Conservation (phyloP, 495 filamentous ascomycete species). For the Patellaria atrata region DNA sequence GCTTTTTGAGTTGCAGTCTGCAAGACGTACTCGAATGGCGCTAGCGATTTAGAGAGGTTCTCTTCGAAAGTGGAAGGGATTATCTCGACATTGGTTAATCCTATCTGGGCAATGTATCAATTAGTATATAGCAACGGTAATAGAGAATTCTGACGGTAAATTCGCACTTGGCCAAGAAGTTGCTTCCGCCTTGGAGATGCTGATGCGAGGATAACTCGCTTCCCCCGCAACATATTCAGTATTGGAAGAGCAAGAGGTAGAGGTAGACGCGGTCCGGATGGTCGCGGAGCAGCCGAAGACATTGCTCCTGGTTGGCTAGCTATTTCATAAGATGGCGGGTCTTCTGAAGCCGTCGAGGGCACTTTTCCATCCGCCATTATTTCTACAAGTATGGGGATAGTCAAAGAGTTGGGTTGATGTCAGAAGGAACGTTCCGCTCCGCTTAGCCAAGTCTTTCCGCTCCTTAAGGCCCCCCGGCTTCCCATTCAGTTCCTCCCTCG, state of each 20-base stretch:
- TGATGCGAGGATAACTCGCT: constrained; percentile 76
- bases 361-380: too few species aligned
- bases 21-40: constrained; percentile 80
- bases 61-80: constrained; percentile 68
- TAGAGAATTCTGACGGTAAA: constrained; percentile 5
- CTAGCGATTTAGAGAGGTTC: constrained; percentile 64
- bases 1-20: constrained; percentile 74
- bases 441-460: too few species aligned
- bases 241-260: constrained; percentile 59
- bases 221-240: constrained; percentile 51
- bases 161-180: constrained; percentile 48
- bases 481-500: too few species aligned
- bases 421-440: too few species aligned
- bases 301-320: constrained; percentile 6
- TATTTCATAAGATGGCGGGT: constrained; percentile 25
- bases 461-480: too few species aligned
- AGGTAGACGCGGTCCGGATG: constrained; percentile 34
- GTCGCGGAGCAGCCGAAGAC: constrained; percentile 8
- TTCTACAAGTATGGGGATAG: too few species aligned
- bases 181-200: constrained; percentile 70
- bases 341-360: constrained; percentile 19
- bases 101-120: constrained; percentile 34
- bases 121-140: constrained; percentile 1
- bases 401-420: too few species aligned
- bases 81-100: constrained; percentile 63